Percentiles rank a stretch among this genome's conserved stretches.
Evolutionary conservation across 768 basidiomycete genomes (phyloP).

Genomic region (Dacryopinax primogenitus): DNA sequence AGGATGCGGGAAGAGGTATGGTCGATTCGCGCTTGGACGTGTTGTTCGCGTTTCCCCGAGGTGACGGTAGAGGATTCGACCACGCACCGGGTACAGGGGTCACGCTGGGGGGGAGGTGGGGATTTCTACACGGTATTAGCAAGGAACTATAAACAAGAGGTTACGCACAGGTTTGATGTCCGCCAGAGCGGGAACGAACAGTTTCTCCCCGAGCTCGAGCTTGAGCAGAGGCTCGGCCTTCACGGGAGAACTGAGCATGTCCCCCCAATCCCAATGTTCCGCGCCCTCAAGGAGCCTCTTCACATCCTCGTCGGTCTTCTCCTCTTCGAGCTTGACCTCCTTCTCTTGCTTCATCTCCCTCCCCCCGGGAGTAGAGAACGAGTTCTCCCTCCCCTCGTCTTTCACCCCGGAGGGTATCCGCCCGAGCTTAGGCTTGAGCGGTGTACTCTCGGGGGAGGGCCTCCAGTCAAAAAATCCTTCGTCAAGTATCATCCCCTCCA

Average conservation of each 20-base stretch:
- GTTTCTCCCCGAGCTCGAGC: constrained; percentile 17
- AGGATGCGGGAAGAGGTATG: constrained; percentile 24
- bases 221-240: constrained; percentile 44
- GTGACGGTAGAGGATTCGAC: constrained; percentile 31
- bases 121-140: neutral
- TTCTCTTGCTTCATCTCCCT: neutral
- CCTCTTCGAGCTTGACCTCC: neutral
- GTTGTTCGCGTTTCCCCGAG: constrained; percentile 26
- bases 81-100: constrained; percentile 43
- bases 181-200: neutral
- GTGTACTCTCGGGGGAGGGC: neutral
- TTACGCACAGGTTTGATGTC: neutral
- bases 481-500: neutral
- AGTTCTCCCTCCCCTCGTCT: neutral
- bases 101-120: constrained; percentile 21
- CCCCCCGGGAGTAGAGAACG: neutral
- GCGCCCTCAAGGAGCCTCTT: constrained; percentile 46
- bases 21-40: constrained; percentile 39
- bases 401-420: neutral
- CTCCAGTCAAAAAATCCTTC: neutral
- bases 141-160: neutral
- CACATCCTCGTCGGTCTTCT: constrained; percentile 32
- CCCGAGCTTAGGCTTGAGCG: neutral
- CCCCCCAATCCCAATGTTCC: constrained; percentile 58
- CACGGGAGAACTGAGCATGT: constrained; percentile 30